phyloP scores from a whole-genome alignment of 2,329 filamentous ascomycete genomes.

The Rutstroemia sp. region DNA sequence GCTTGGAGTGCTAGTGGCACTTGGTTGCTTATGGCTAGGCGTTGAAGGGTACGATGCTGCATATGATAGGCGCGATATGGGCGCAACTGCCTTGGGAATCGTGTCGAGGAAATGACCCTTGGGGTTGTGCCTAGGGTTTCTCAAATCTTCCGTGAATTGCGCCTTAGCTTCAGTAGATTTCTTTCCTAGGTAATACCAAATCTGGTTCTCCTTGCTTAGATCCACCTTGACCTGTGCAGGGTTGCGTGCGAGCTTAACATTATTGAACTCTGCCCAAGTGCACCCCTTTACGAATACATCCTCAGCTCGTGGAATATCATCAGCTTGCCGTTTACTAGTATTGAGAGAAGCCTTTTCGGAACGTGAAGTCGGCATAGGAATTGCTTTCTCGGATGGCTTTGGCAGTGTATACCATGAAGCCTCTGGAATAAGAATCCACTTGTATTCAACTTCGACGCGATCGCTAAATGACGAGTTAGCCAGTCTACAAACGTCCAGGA shows the following conservation, averaged over 20 bases:
- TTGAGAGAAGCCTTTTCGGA: slow-evolving; percentile 62
- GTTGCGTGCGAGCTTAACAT: slow-evolving; percentile 48
- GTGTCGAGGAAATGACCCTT: slow-evolving; percentile 69
- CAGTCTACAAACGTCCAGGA: slow-evolving; percentile 6
- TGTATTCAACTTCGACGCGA: slow-evolving; percentile 73
- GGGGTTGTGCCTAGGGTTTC: slow-evolving; percentile 51
- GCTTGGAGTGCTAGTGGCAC: slow-evolving; percentile 15
- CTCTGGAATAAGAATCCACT: slow-evolving; percentile 71
- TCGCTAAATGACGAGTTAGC: slow-evolving; percentile 49
- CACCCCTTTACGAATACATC: slow-evolving; percentile 61
- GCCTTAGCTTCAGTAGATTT: slow-evolving; percentile 84
- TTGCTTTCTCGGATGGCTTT: slow-evolving; percentile 67
- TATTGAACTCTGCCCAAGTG: slow-evolving; percentile 75
- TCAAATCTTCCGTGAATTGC: slow-evolving; percentile 78
- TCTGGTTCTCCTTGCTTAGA: slow-evolving; percentile 61
- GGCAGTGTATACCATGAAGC: slow-evolving; percentile 62
- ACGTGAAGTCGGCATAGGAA: slow-evolving; percentile 59
- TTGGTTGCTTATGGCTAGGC: slow-evolving; percentile 18
- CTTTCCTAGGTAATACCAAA: slow-evolving; percentile 85
- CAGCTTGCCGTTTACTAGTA: slow-evolving; percentile 50
- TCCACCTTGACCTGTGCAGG: slow-evolving; percentile 62
- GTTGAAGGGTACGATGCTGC: slow-evolving; percentile 27
- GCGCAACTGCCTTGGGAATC: slow-evolving; percentile 46
- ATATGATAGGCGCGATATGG: slow-evolving; percentile 31
- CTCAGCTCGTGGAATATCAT: slow-evolving; percentile 57